Evolutionary conservation across 2,329 filamentous ascomycete genomes (phyloP).

Genomic region (Botryotinia globosa): DNA sequence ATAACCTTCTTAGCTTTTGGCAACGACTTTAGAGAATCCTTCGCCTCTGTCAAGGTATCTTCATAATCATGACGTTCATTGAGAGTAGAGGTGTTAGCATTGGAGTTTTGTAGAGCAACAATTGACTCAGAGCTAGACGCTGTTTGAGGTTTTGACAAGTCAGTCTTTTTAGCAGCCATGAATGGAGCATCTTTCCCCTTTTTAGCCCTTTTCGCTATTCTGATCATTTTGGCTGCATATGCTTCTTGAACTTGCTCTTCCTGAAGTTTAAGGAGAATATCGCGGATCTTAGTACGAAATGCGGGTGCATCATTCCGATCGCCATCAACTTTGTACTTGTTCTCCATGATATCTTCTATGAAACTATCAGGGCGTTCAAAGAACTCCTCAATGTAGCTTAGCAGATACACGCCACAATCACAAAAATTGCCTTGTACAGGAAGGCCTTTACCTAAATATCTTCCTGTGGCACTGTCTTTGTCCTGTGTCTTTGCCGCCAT

Average conservation of each 20-base stretch:
- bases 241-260: conserved; percentile 45
- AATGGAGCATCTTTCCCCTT: background rate
- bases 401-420: conserved; percentile 85
- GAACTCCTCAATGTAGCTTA: conserved; percentile 83
- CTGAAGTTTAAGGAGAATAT: conserved; percentile 63
- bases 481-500: conserved; percentile 59
- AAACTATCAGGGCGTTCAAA: conserved; percentile 71
- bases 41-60: background rate
- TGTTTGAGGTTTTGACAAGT: background rate
- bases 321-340: conserved; percentile 54
- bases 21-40: background rate
- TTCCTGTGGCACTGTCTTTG: background rate
- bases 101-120: conserved; percentile 9
- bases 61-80: background rate
- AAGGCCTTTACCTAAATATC: conserved; percentile 47
- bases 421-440: conserved; percentile 80
- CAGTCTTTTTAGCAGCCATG: background rate
- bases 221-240: conserved; percentile 1
- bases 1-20: background rate
- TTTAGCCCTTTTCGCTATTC: background rate
- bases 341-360: conserved; percentile 61
- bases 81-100: no score
- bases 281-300: conserved; percentile 64
- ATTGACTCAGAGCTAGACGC: conserved; percentile 12
- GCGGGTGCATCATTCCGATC: conserved; percentile 48